Evolutionary conservation across 495 filamentous ascomycete genomes (phyloP).

Genomic region (Geopyxis carbonaria): DNA sequence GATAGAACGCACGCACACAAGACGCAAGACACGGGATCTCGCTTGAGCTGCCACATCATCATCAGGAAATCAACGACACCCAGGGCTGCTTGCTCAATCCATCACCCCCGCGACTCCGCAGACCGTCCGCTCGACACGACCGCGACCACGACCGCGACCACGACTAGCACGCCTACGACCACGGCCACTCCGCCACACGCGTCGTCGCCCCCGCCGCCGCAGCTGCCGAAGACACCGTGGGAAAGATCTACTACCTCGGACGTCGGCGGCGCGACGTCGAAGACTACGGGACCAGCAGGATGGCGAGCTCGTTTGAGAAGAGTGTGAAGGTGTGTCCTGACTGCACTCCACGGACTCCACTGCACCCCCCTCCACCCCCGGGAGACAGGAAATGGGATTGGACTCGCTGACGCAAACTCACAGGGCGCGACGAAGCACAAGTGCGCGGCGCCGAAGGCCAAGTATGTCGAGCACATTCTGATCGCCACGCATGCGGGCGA

Average conservation of each 20-base stretch:
- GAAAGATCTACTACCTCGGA: constrained; percentile 16
- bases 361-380: constrained; percentile 1
- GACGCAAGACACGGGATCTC: too few species aligned
- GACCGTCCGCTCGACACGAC: too few species aligned
- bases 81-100: too few species aligned
- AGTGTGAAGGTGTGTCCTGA: constrained; percentile 52
- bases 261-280: constrained; percentile 21
- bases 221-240: constrained; percentile 15
- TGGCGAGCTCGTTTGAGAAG: constrained; percentile 77
- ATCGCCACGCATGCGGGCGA: constrained; percentile 90
- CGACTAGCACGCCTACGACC: background rate
- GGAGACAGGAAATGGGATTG: background rate
- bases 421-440: constrained; percentile 80
- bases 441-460: constrained; percentile 94
- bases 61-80: too few species aligned
- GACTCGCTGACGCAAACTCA: constrained; percentile 2
- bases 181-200: background rate
- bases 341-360: too few species aligned
- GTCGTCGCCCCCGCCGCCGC: background rate
- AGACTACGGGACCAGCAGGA: constrained; percentile 26
- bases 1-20: too few species aligned
- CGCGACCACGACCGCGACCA: constrained; percentile 1
- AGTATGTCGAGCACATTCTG: constrained; percentile 97
- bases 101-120: too few species aligned
- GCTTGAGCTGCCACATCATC: too few species aligned